Percentiles rank a stretch among this genome's conserved stretches.
Conservation (phyloP, 1,139 yeast genomes). For the Yamadazyma jaroonii region DNA sequence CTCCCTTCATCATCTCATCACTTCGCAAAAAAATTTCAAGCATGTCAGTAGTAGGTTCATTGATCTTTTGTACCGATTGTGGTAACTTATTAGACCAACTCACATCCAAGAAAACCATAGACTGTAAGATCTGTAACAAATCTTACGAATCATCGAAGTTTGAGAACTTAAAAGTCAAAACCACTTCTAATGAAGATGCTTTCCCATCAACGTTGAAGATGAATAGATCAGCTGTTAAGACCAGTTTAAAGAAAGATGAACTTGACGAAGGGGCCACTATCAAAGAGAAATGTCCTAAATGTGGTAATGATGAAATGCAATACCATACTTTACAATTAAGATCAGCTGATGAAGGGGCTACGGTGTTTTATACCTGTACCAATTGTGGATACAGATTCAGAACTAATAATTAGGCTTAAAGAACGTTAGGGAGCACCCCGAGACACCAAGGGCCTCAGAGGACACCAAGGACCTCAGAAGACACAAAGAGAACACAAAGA, state of each 20-base stretch:
- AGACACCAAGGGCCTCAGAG: too few species aligned
- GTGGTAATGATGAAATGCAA: slow-evolving; percentile 98
- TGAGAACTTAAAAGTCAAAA: slow-evolving; percentile 78
- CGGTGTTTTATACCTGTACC: slow-evolving; percentile 93
- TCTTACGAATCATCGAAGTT: slow-evolving; percentile 58
- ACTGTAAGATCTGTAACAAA: slow-evolving; percentile 68
- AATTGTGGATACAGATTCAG: slow-evolving; percentile 90
- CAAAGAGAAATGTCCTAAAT: slow-evolving; percentile 94
- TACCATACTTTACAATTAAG: slow-evolving; percentile 94
- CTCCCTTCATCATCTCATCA: slow-evolving; percentile 3
- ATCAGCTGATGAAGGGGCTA: slow-evolving; percentile 98
- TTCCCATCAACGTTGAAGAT: slow-evolving; percentile 83
- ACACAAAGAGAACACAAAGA: too few species aligned
- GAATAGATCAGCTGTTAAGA: slow-evolving; percentile 87
- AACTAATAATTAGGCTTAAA: slow-evolving; percentile 83
- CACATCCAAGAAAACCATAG: slow-evolving; percentile 45
- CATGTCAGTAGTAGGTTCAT: slow-evolving; percentile 94
- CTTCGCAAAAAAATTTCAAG: slow-evolving; percentile 5
- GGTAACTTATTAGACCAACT: slow-evolving; percentile 83
- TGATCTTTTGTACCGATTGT: slow-evolving; percentile 91
- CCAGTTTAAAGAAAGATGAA: slow-evolving; percentile 72
- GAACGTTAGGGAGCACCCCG: too few species aligned
- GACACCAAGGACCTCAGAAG: too few species aligned
- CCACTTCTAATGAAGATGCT: slow-evolving; percentile 84
- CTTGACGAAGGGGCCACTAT: slow-evolving; percentile 93